Conservation (phyloP, 208 protist species). For the Lotmaria passim region DNA sequence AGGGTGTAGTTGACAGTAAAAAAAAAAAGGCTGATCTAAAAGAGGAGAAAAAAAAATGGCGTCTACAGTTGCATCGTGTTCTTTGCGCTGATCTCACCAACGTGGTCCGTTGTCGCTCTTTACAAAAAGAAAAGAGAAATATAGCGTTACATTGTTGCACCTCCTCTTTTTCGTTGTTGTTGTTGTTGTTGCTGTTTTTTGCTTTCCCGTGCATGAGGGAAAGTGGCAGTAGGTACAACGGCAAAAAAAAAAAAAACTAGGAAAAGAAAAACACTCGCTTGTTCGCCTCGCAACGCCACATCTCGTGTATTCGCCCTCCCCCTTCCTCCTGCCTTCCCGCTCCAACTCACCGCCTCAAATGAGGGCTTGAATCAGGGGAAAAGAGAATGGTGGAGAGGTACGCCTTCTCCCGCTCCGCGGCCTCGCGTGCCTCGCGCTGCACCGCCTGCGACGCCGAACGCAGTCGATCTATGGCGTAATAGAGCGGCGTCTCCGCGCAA, state of each 20-base stretch:
- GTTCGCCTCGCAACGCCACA: too few relatives aligned
- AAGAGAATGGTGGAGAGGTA: conserved; percentile 40
- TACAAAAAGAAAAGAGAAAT: too few relatives aligned
- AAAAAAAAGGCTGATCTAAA: too few relatives aligned
- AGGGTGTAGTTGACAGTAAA: neutral
- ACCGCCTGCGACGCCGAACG: conserved; percentile 34
- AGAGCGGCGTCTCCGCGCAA: conserved; percentile 8
- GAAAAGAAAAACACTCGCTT: too few relatives aligned
- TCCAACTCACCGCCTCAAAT: neutral
- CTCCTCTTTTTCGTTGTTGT: too few relatives aligned
- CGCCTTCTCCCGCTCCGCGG: conserved; percentile 31
- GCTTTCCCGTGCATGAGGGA: too few relatives aligned
- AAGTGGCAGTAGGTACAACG: too few relatives aligned
- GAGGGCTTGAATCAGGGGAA: conserved; percentile 4
- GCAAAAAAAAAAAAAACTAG: too few relatives aligned
- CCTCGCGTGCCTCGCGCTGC: conserved; percentile 35
- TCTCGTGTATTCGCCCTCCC: too few relatives aligned
- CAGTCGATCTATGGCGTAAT: conserved; percentile 19
- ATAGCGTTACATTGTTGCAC: too few relatives aligned
- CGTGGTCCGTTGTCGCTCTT: too few relatives aligned
- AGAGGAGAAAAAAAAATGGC: neutral
- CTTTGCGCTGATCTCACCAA: too few relatives aligned
- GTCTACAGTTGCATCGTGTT: neutral
- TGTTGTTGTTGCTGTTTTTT: neutral
- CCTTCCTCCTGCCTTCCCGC: neutral